Percentiles rank a stretch among this genome's conserved stretches.
Evolutionary conservation across 2,329 filamentous ascomycete genomes (phyloP).

Genomic region (Fusarium sarcochroum): DNA sequence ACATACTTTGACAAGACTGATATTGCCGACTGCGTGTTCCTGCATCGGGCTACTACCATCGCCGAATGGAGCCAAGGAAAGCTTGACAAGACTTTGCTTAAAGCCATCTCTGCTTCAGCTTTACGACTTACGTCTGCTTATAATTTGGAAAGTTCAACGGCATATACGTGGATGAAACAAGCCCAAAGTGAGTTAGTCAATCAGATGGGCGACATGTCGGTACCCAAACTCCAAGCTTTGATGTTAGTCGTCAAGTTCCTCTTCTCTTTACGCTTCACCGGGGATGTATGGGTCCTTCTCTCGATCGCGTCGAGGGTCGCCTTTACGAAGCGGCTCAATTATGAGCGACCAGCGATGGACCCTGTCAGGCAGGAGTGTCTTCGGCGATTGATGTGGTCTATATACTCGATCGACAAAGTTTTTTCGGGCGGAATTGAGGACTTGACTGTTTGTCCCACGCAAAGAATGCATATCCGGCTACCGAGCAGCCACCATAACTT

Average conservation of each 20-base stretch:
- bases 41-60: constrained; percentile 41
- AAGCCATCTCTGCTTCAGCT: constrained; percentile 40
- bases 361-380: constrained; percentile 44
- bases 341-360: constrained; percentile 37
- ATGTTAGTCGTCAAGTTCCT: constrained; percentile 42
- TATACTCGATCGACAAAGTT: constrained; percentile 44
- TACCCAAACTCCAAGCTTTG: constrained; percentile 39
- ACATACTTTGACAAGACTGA: constrained; percentile 44
- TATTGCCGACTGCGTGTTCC: constrained; percentile 36
- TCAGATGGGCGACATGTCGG: constrained; percentile 18
- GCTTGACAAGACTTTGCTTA: constrained; percentile 39
- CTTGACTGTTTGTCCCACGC: constrained; percentile 44
- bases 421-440: constrained; percentile 51
- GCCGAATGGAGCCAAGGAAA: constrained; percentile 45
- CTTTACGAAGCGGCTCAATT: constrained; percentile 47
- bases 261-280: constrained; percentile 11
- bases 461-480: constrained; percentile 46
- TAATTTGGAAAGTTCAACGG: neutral
- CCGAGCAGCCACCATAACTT: constrained; percentile 47
- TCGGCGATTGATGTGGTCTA: constrained; percentile 48
- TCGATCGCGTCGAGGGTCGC: constrained; percentile 45
- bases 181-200: constrained; percentile 23
- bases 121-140: neutral
- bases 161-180: constrained; percentile 41
- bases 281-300: constrained; percentile 44